phyloP scores from a whole-genome alignment of 345 rosid species.

The Pelargonium nanum region DNA sequence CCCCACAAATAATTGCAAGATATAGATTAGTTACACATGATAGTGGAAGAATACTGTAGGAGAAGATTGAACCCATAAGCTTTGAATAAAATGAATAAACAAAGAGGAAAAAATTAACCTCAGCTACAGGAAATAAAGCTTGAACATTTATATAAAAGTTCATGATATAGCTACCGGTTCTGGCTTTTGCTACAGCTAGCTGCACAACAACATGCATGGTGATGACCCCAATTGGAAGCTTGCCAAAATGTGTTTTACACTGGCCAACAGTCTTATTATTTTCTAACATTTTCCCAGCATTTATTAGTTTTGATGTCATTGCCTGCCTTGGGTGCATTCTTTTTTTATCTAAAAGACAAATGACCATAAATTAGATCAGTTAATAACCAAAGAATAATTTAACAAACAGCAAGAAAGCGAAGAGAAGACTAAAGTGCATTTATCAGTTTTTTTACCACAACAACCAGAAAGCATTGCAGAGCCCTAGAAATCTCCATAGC shows the following conservation, averaged over 20 bases:
- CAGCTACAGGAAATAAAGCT: not conserved
- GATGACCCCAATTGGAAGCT: conserved; percentile 55
- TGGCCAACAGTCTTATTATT: conserved; percentile 77
- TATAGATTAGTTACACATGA: no score
- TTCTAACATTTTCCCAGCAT: conserved; percentile 82
- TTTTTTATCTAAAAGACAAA: conserved; percentile 42
- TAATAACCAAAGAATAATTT: not conserved
- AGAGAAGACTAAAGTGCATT: no score
- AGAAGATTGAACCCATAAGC: not conserved
- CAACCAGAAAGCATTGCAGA: no score
- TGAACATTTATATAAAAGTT: no score
- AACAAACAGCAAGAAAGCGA: not conserved
- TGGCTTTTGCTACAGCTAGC: conserved; percentile 58
- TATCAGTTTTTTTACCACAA: no score
- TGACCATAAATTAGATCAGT: conserved; percentile 1
- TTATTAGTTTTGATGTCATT: conserved; percentile 82
- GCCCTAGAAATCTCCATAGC: no score
- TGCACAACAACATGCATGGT: conserved; percentile 97
- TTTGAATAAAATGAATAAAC: not conserved
- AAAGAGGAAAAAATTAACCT: not conserved
- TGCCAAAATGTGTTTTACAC: conserved; percentile 71
- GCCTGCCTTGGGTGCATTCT: conserved; percentile 62
- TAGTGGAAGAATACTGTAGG: no score
- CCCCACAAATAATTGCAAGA: no score
- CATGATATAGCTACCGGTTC: conserved; percentile 42